Conservation (phyloP, 805 yeast species). For the Pichia phayaonensis region DNA sequence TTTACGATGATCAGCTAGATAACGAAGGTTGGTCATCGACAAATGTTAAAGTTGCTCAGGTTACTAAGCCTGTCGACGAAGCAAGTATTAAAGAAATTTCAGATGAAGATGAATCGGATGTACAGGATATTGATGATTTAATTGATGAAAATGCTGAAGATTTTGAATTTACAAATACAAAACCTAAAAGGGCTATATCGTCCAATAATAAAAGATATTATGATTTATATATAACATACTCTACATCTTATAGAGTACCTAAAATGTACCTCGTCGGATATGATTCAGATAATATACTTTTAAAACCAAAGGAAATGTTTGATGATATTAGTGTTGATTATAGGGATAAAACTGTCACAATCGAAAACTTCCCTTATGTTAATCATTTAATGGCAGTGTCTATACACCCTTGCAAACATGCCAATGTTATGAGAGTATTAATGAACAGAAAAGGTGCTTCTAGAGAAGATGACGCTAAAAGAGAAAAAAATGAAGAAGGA, state of each 20-base stretch:
- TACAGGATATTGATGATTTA: conserved; percentile 35
- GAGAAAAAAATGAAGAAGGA: conserved; percentile 18
- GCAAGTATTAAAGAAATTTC: conserved; percentile 8
- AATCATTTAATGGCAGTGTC: conserved; percentile 72
- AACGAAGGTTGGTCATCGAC: conserved; percentile 59
- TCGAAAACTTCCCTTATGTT: conserved; percentile 83
- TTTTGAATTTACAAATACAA: conserved; percentile 22
- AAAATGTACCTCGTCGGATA: conserved; percentile 89
- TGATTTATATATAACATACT: conserved; percentile 85
- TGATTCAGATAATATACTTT: conserved; percentile 74
- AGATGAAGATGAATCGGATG: conserved; percentile 22
- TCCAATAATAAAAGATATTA: conserved; percentile 46
- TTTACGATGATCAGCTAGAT: conserved; percentile 1
- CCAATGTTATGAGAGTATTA: conserved; percentile 86
- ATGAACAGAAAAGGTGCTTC: conserved; percentile 65
- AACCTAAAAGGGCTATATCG: conserved; percentile 15
- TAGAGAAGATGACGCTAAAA: conserved; percentile 21
- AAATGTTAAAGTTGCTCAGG: conserved; percentile 10
- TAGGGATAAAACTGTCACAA: conserved; percentile 92
- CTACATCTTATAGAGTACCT: conserved; percentile 94
- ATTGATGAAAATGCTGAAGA: conserved; percentile 30
- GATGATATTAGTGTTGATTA: conserved; percentile 91
- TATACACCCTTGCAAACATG: conserved; percentile 94
- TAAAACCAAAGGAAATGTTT: conserved; percentile 85
- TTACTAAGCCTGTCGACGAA: neutral